Evolutionary conservation across 2,329 filamentous ascomycete species (phyloP), one percentile per base, ranked within the genome.

Genomic region (Cladophialophora yegresii): DNA sequence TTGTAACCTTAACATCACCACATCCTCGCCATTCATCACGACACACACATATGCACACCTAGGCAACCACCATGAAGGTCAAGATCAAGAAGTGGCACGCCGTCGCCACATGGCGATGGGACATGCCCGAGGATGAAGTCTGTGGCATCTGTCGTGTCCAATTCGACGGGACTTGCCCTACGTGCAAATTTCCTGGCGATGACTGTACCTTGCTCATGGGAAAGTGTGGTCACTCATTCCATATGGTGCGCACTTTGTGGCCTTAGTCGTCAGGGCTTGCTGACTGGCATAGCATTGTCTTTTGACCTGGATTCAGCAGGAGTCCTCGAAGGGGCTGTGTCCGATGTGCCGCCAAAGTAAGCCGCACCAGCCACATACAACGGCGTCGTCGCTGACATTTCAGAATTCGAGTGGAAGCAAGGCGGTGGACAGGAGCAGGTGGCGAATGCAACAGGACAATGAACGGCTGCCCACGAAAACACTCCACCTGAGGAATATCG

Each of bases 91-190:
- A 91, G 75, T 98, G 93, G 92, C 89, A 95, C 73, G 90, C 92
- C 3, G 92, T 99, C 67, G 95, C 95, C 20, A 93, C 92, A 61
- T 99, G 95, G 95, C 88, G 91, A 69, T 99, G 95, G 95, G 91
- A 98, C 76, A 91, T 98, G 73, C 92, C 93, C 26, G 92, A 96
- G 73, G 93, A 97, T 79, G 93, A 99, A 76, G 93, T 98, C 68
- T 99, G 95, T 73, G 95, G 95, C 72, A 99, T 99, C 80, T 99
- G 95, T 79, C 93, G 96, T 75, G 93, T 96, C 67, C 91, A 96
- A 73, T 99, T 98, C 75, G 95, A 99, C 76, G 93, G 93, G 65
- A 98, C 95, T 28, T 99, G 95, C 81, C 93, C 95, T 54, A 96
- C 92, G 61, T 99, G 95, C 87, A 96, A 96, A 83, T 98, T 92